Conservation (phyloP, 169 alveolate species). For the Babesia ovis region DNA sequence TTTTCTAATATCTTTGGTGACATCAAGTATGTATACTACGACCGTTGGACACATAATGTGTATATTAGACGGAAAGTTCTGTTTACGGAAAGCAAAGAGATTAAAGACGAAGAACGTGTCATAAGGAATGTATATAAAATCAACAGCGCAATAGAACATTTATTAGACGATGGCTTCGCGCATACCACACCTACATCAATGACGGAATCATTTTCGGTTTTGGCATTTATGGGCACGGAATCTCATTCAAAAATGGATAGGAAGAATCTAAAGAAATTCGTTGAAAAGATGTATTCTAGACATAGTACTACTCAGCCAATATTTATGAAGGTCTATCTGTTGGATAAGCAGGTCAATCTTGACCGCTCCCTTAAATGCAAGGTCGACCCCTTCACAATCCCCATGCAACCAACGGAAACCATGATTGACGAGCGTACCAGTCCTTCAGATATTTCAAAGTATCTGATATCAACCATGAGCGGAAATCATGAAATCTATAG, state of each 20-base stretch:
- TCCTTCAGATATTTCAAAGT: neutral
- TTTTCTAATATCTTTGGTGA: constrained; percentile 6
- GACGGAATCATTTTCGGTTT: constrained; percentile 3
- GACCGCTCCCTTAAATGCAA: neutral
- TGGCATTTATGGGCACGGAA: no score
- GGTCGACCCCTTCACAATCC: neutral
- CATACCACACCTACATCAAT: neutral
- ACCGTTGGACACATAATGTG: neutral
- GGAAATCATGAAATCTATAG: no score
- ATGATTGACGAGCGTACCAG: neutral
- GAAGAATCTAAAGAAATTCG: neutral
- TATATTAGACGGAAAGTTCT: constrained; percentile 3
- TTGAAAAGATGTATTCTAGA: neutral
- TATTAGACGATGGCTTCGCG: constrained; percentile 29
- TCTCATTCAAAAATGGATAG: no score
- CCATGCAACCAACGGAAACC: neutral
- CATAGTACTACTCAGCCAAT: neutral
- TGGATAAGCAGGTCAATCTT: neutral
- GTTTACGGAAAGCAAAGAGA: neutral
- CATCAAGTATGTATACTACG: constrained; percentile 6
- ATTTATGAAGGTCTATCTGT: neutral
- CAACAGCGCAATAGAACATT: constrained; percentile 2
- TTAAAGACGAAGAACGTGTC: neutral
- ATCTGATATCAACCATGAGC: neutral
- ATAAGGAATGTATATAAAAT: neutral